Evolutionary conservation across 2,329 filamentous ascomycete genomes (phyloP), one percentile per base, ranked within the genome.

Genomic region (Paracoccidioides lutzii): DNA sequence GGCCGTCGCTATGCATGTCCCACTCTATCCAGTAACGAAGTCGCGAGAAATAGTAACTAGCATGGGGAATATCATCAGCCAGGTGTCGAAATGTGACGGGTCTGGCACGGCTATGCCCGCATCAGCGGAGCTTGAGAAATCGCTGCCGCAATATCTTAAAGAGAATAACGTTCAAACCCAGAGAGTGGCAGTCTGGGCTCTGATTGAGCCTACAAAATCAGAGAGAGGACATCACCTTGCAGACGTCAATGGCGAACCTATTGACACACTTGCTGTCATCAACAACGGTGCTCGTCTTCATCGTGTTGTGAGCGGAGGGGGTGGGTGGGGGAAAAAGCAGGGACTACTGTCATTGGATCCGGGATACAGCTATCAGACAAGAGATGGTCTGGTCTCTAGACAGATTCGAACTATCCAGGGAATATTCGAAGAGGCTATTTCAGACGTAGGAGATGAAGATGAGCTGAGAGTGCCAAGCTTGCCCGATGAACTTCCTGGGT

Each of bases 301-400:
- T 57, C 70, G 68, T 49, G 70, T 74, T 32, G 67, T 73, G 63
- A 73, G 71, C 38, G 71, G 71, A 14, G 71, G 71, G 40, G 71
- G 71, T 43, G 71, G 71, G 57, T 74, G 71, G 71, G 71, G 71
- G n/a, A 73, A 74, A 60, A 74, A 73, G 58, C 69, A 72, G 54
- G 71, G 71, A 2, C 65, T 74, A 8, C 64, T 74, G 22, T 73
- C 71, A 1, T 57, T 74, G 4, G 71, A 74, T 56, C 71, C 71
- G 8, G 71, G 73, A 56, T 63, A 65, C 42, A 64, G 62, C 30
- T 53, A 59, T 15, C 50, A 58, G 35, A 48, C 57, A 38, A 57
- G 60, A 52, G 28, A 51, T 35, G 57, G 22, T 9, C 9, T 22
- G 14, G 32, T 6, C 35, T 54, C 43, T n/a, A 51, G 59, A 6